Evolutionary conservation across 2,329 filamentous ascomycete genomes (phyloP), one percentile per base, ranked within the genome.

Genomic region (Penicillium sp.): DNA sequence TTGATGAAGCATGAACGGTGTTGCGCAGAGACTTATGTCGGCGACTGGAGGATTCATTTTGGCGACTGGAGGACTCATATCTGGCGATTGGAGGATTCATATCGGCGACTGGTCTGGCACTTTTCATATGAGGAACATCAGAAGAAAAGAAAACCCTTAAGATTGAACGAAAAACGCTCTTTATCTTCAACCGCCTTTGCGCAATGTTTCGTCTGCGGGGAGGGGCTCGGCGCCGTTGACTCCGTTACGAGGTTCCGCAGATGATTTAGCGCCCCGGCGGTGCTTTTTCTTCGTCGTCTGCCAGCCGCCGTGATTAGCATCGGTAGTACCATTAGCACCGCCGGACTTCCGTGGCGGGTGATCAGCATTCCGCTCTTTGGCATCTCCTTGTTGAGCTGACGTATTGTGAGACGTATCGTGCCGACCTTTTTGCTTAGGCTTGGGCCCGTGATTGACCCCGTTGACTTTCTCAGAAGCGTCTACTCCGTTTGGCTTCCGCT

Each of bases 231-330:
- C 66, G 36, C 62, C 58, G 24, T 62, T 54, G 16, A 58, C 45
- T n/a, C 65, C 64, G 24, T 63, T 58, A 24, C 63, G 63, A 28
- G 63, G 51, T 16, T 75, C 72, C 10, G 61, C 62, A 25, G 69
- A 61, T 5, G 65, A 63, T 49, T 72, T 75, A 40, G 60, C 57
- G 39, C 63, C 67, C 54, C 69, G 69, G 51, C 70, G 73, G 48
- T 73, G 65, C 59, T 71, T 76, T 56, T 71, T 75, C 61, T 74
- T 76, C 9, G 71, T 74, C 3, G 70, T 76, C 58, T 77, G 74
- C 75, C 75, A 77, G 47, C 69, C 68, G 43, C 64, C 66, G 16
- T 70, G 66, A 5, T 55, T 50, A 14, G 56, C 41, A 6, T 68
- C 58, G 27, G 56, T 50, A 9, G 61, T 43, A 5, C 66, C 69